Conservation (phyloP, 1,139 yeast species). For the Suzukiozyma palmioleophila region DNA sequence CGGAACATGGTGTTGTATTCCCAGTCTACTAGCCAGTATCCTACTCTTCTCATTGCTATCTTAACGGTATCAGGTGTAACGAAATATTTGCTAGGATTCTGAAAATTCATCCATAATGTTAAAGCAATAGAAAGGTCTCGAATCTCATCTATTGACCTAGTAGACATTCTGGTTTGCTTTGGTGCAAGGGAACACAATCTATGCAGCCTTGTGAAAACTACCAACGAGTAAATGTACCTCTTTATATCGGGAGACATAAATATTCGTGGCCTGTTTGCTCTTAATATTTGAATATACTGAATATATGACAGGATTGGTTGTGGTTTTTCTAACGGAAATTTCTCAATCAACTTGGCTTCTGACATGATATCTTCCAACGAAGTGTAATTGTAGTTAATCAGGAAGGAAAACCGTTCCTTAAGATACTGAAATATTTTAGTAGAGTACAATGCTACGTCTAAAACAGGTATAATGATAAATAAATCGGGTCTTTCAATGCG, state of each 20-base stretch:
- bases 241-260: constrained; percentile 34
- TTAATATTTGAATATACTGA: constrained; percentile 7
- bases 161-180: constrained; percentile 30
- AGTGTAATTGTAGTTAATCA: constrained; percentile 10
- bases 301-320: constrained; percentile 3
- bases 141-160: constrained; percentile 28
- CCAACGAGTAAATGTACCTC: constrained; percentile 35
- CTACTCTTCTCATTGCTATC: constrained; percentile 39
- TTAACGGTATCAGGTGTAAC: constrained; percentile 40
- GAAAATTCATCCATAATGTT: constrained; percentile 22
- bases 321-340: neutral
- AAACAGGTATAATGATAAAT: constrained; percentile 23
- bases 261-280: constrained; percentile 15
- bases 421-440: constrained; percentile 24
- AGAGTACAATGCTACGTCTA: constrained; percentile 13
- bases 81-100: constrained; percentile 13
- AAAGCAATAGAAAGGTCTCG: constrained; percentile 24
- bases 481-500: constrained; percentile 17
- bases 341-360: neutral
- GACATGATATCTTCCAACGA: constrained; percentile 1
- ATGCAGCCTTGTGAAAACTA: constrained; percentile 38
- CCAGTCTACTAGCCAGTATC: constrained; percentile 48
- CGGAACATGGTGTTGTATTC: constrained; percentile 21
- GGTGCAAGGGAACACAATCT: constrained; percentile 39
- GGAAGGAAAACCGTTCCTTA: constrained; percentile 40